Conservation (phyloP, 768 basidiomycete genomes). For the Russula griseocarnosa region DNA sequence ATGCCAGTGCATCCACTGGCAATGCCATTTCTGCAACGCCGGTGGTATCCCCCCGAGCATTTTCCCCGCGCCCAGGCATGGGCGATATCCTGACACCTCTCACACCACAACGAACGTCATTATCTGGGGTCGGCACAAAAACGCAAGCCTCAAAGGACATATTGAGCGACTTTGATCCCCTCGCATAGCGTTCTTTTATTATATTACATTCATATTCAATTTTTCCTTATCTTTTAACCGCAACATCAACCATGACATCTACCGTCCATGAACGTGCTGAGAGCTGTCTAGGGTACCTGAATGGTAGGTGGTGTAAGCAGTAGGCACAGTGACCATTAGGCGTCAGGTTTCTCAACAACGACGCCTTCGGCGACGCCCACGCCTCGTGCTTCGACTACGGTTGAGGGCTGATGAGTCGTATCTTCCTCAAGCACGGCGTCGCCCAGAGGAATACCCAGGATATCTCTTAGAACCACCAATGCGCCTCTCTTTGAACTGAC, state of each 20-base stretch:
- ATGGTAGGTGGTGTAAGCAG: not conserved
- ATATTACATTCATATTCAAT: not conserved
- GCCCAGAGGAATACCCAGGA: slow-evolving; percentile 47
- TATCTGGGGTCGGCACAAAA: slow-evolving; percentile 36
- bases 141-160: slow-evolving; percentile 59
- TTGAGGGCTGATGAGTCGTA: slow-evolving; percentile 37
- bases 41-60: slow-evolving; percentile 31
- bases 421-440: slow-evolving; percentile 34
- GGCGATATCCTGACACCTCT: slow-evolving; percentile 59
- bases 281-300: not conserved
- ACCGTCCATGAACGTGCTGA: not conserved
- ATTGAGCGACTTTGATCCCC: slow-evolving; percentile 82
- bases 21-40: slow-evolving; percentile 18
- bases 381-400: slow-evolving; percentile 50
- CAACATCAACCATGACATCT: not conserved
- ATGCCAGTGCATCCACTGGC: not conserved
- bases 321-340: not conserved
- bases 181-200: slow-evolving; percentile 41
- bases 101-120: slow-evolving; percentile 48
- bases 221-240: not conserved
- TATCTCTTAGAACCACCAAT: slow-evolving; percentile 53
- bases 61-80: slow-evolving; percentile 39
- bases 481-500: slow-evolving; percentile 78
- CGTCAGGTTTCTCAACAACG: slow-evolving; percentile 14
- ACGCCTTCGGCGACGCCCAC: slow-evolving; percentile 38